Evolutionary conservation across 73 alveolate genomes (phyloP).

Genomic region (Paramecium caudatum): DNA sequence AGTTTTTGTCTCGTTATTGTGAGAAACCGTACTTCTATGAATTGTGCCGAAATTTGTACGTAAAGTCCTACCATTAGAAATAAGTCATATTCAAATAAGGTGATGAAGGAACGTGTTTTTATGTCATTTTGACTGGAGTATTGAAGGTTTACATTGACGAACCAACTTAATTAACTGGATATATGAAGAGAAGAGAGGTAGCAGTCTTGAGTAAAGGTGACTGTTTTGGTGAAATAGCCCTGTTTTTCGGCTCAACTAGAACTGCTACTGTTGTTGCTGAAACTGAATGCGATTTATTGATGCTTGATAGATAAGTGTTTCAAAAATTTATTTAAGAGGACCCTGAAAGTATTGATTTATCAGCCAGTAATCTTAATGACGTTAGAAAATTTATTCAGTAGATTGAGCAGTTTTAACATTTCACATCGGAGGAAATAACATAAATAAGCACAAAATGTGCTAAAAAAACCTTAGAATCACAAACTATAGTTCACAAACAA

Average conservation of each 20-base stretch:
- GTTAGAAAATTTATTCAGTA: not conserved
- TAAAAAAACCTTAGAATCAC: not conserved
- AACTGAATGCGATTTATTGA: constrained; percentile 6
- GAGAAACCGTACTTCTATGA: constrained; percentile 24
- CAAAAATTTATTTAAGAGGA: not conserved
- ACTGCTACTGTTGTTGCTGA: constrained; percentile 31
- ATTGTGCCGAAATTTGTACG: constrained; percentile 7
- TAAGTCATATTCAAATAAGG: constrained; percentile 7
- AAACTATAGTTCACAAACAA: not conserved
- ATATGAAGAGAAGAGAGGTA: not conserved
- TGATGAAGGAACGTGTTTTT: constrained; percentile 24
- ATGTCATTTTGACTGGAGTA: constrained; percentile 8
- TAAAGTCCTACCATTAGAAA: constrained; percentile 2
- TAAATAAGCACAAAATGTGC: constrained; percentile 25
- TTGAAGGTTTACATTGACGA: not conserved
- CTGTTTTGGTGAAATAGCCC: constrained; percentile 22
- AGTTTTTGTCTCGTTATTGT: constrained; percentile 4
- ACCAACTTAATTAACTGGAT: not conserved
- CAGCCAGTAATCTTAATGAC: not conserved
- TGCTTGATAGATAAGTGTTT: constrained; percentile 36
- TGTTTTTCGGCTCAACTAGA: constrained; percentile 7
- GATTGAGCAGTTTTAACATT: not conserved
- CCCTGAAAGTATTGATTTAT: not conserved
- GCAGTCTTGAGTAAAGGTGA: not conserved
- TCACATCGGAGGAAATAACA: not conserved